phyloP scores from a whole-genome alignment of 2,329 filamentous ascomycete species.

The Cadophora luteo-olivacea region DNA sequence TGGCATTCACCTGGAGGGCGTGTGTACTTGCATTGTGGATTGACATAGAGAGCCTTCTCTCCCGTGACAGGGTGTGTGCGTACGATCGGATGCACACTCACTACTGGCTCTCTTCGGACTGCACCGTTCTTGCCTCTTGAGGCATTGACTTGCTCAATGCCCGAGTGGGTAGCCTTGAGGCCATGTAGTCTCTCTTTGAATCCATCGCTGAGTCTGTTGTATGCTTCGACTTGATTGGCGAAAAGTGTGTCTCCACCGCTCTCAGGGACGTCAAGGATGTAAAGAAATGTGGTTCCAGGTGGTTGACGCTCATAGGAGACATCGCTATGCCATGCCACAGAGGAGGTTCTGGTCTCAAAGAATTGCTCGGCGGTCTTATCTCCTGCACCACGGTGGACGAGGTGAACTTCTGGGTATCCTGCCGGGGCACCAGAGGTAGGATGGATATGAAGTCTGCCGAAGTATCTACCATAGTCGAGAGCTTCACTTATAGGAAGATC shows the following conservation, averaged over 20 bases:
- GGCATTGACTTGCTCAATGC: constrained; percentile 78
- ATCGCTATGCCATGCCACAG: constrained; percentile 88
- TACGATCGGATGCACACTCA: constrained; percentile 77
- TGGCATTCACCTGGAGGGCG: constrained; percentile 57
- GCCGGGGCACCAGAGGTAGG: constrained; percentile 78
- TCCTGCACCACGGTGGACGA: constrained; percentile 75
- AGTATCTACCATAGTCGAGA: constrained; percentile 74
- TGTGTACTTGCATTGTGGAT: constrained; percentile 73
- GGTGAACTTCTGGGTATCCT: constrained; percentile 76
- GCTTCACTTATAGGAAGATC: constrained; percentile 74
- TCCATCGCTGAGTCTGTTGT: constrained; percentile 77
- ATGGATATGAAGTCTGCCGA: constrained; percentile 83
- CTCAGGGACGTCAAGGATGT: constrained; percentile 81
- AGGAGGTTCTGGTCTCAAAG: constrained; percentile 75
- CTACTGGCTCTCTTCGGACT: constrained; percentile 76
- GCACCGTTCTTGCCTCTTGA: constrained; percentile 72
- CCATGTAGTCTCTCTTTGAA: constrained; percentile 84
- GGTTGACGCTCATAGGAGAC: constrained; percentile 89
- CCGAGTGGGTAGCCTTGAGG: constrained; percentile 81
- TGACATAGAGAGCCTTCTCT: constrained; percentile 84
- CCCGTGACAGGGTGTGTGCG: constrained; percentile 83
- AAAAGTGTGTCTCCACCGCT: constrained; percentile 88
- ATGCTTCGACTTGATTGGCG: constrained; percentile 79
- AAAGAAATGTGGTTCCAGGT: constrained; percentile 88
- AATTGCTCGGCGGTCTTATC: constrained; percentile 67